Conservation (phyloP, 345 rosid genomes). For the Hypericum perforatum region DNA sequence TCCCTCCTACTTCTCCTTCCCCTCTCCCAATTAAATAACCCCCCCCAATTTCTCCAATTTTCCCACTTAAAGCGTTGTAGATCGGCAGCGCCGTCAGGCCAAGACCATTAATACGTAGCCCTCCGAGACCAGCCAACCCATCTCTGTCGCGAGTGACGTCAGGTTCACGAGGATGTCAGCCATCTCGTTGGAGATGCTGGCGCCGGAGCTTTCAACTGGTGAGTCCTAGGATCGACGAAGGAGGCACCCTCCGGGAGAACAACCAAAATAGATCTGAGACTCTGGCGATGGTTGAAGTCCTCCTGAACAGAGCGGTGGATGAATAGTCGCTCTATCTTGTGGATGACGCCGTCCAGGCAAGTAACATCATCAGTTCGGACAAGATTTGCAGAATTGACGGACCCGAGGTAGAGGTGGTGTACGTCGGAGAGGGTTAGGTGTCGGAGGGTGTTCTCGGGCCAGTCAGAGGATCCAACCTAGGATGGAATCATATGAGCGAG, state of each 20-base stretch:
- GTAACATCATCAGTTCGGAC: conserved; percentile 36
- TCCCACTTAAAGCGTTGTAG: no score
- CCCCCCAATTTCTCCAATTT: no score
- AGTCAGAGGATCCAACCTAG: conserved; percentile 39
- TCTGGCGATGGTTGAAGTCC: conserved; percentile 54
- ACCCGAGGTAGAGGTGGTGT: conserved; percentile 38
- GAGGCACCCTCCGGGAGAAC: conserved; percentile 65
- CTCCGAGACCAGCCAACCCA: conserved; percentile 84
- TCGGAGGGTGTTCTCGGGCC: conserved; percentile 42
- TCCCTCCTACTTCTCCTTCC: no score
- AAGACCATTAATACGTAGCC: conserved; percentile 84
- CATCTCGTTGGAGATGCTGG: conserved; percentile 65
- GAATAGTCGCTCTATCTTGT: conserved; percentile 47
- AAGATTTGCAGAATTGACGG: conserved; percentile 39
- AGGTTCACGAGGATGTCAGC: conserved; percentile 88
- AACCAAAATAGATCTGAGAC: conserved; percentile 50
- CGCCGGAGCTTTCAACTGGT: conserved; percentile 51
- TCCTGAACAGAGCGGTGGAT: conserved; percentile 59
- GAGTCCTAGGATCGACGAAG: conserved; percentile 58
- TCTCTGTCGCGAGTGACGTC: conserved; percentile 86
- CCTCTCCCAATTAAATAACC: no score
- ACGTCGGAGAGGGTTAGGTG: conserved; percentile 37
- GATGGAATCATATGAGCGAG: conserved; percentile 67
- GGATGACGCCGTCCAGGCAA: conserved; percentile 66
- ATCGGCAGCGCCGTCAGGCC: no score